Percentiles rank a stretch among this genome's conserved stretches.
Evolutionary conservation across 805 yeast species (phyloP).

Genomic region (Starmerella floris): DNA sequence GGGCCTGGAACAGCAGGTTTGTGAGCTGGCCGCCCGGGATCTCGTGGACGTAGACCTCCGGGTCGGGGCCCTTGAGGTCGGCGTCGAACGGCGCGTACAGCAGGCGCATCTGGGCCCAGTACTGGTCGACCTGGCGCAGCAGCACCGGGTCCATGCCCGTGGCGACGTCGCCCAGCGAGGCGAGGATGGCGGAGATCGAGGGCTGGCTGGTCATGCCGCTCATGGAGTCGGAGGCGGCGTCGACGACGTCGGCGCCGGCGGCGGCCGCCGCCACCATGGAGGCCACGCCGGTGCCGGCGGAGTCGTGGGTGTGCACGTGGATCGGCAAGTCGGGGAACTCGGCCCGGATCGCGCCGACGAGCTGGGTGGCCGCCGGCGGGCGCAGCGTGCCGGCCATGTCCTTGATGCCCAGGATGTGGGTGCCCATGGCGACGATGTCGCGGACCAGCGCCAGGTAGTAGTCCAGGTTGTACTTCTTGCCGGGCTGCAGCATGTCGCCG

Average conservation of each 20-base stretch:
- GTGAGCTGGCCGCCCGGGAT: slow-evolving; percentile 99
- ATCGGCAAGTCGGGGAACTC: slow-evolving; percentile 89
- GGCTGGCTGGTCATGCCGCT: slow-evolving; percentile 99
- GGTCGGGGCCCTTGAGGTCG: slow-evolving; percentile 97
- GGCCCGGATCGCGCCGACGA: slow-evolving; percentile 68
- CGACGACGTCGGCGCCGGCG: slow-evolving; percentile 98
- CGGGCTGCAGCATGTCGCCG: slow-evolving; percentile 94
- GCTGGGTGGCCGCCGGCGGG: slow-evolving; percentile 78
- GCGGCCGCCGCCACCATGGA: slow-evolving; percentile 87
- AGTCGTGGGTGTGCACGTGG: slow-evolving; percentile 98
- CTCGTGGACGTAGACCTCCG: slow-evolving; percentile 96
- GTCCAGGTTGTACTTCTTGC: slow-evolving; percentile 88
- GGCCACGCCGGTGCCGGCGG: slow-evolving; percentile 98
- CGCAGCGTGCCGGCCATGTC: slow-evolving; percentile 99
- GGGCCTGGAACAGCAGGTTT: slow-evolving; percentile 95
- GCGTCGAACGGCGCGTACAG: slow-evolving; percentile 96
- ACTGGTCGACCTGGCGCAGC: slow-evolving; percentile 75
- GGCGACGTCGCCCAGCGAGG: slow-evolving; percentile 71
- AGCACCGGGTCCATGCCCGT: slow-evolving; percentile 55
- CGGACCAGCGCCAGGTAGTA: slow-evolving; percentile 77
- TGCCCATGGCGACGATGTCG: slow-evolving; percentile 80
- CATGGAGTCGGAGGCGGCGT: slow-evolving; percentile 93
- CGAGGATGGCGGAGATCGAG: slow-evolving; percentile 80
- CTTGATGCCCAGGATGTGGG: slow-evolving; percentile 92
- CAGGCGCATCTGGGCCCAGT: slow-evolving; percentile 98